These are phyloP conservation scores for Amaranthus tricolor DNA, from an alignment of 179 eudicot species.

Conservation along the genomic window DNA sequence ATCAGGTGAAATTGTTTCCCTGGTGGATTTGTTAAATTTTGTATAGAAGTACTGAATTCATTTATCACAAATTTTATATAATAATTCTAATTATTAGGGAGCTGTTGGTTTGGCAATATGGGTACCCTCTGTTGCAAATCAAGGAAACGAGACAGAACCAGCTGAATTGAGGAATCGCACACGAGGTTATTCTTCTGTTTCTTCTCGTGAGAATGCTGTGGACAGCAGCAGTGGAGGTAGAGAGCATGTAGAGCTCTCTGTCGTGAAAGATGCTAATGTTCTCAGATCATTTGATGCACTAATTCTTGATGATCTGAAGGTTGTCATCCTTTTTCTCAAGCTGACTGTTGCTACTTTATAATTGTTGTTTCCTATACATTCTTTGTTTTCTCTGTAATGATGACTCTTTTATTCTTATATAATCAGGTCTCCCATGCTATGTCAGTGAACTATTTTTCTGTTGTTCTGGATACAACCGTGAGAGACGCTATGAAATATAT, in stretches of 20 bases:
- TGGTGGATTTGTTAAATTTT: background rate
- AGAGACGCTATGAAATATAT: constrained; percentile 63
- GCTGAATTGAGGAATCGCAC: constrained; percentile 45
- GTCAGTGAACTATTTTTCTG: constrained; percentile 62
- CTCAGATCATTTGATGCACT: constrained; percentile 46
- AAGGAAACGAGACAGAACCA: constrained; percentile 53
- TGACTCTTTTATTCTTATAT: constrained; percentile 13
- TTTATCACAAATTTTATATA: constrained; percentile 20
- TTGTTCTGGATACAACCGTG: constrained; percentile 46
- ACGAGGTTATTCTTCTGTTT: constrained; percentile 62
- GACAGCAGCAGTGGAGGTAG: constrained; percentile 41
- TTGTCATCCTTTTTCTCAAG: constrained; percentile 20
- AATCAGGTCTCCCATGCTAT: constrained; percentile 78
- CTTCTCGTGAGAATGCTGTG: constrained; percentile 47
- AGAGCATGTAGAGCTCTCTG: constrained; percentile 69
- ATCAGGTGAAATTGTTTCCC: background rate
- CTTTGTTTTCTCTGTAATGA: constrained; percentile 11
- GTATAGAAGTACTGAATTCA: background rate
- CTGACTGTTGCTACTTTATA: background rate
- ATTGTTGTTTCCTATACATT: background rate
- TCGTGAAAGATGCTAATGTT: constrained; percentile 42
- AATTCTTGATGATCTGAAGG: constrained; percentile 73
- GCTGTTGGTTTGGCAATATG: constrained; percentile 99
- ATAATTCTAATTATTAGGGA: constrained; percentile 48
- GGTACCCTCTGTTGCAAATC: constrained; percentile 90